Percentiles rank a stretch among this genome's conserved stretches.
Conservation (phyloP, 148 eudicot genomes). For the Fagopyrum tataricum region DNA sequence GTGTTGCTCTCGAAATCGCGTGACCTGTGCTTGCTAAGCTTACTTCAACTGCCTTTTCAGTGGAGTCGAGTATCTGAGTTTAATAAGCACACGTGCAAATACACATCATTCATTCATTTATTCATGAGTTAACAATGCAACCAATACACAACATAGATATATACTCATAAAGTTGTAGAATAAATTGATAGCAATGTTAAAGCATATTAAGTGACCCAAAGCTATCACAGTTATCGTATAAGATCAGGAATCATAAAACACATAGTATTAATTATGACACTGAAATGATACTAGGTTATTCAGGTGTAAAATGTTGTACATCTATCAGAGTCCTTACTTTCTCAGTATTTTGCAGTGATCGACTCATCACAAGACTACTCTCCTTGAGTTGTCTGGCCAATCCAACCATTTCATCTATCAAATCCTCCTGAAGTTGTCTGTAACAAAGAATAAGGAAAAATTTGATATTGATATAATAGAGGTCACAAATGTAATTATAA, state of each 20-base stretch:
- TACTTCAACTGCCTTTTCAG: constrained; percentile 83
- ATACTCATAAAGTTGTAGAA: background rate
- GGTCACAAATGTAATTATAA: too few species aligned
- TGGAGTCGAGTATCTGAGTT: constrained; percentile 79
- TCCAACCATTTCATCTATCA: constrained; percentile 94
- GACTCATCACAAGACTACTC: constrained; percentile 75
- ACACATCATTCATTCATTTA: background rate
- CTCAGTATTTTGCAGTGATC: constrained; percentile 72
- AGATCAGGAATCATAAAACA: background rate
- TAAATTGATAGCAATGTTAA: background rate
- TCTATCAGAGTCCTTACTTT: constrained; percentile 39
- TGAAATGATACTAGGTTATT: background rate
- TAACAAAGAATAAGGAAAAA: constrained; percentile 10
- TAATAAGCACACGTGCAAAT: background rate
- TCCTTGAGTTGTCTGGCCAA: constrained; percentile 86
- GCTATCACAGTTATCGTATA: background rate
- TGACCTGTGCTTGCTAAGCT: constrained; percentile 91
- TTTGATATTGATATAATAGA: too few species aligned
- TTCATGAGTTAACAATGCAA: background rate
- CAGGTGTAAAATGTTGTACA: background rate
- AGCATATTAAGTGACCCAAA: background rate
- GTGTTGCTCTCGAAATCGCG: constrained; percentile 54
- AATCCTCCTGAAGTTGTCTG: constrained; percentile 96
- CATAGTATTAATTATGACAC: background rate
- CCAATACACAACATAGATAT: background rate